Base-by-base conservation (phyloP, 2,329 filamentous ascomycete genomes). In the Coniella vitis region DNA sequence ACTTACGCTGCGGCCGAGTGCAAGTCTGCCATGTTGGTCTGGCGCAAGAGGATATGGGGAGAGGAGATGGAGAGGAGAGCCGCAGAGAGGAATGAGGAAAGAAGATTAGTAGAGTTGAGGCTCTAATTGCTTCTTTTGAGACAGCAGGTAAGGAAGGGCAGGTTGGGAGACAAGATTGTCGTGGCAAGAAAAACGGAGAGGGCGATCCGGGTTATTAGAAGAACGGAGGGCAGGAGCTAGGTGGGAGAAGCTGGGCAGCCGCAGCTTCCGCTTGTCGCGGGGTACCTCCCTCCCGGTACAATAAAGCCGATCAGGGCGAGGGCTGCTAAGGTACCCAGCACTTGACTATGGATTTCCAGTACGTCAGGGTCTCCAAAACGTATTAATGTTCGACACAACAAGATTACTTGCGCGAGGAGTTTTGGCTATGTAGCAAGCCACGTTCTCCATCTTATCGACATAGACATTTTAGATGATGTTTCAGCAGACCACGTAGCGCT, bases 1-100 rank as follows among this genome's bases (percentile, higher is more conserved):
- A 64, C 62, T 63, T 54, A 64, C 62, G 55, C 55, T 53, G 58
- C 58, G 52, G 55, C 48, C 42, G 56, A 53, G 49, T 63, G 60
- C 52, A 56, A 39, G 34, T 63, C 61, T 48, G 61, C 55, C 61
- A 63, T 58, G 34, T 55, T 34, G 48, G 20, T 57, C 62, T 61
- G 61, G 62, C 49, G 41, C 21, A 25, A 34, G 37, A 36, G 36
- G 32, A 17, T 4, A 20, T 17, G 37, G 35, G 37, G 39, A 38
- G 17, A 41, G 21, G 49, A 29, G 42, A 51, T n/a, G 38, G 48
- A 19, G 37, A 38, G 32, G 34, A 17, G 39, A 20, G 39, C 44
- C 25, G 25, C 10, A 5, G 25, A 10, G 25, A 29, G 25, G 25
- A 10, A 29, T 29, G 25, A 5, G n/a, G 25, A 29, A 10, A 29